Base-by-base conservation (phyloP, 2,329 filamentous ascomycete species). In the Coniochaeta sp. region DNA sequence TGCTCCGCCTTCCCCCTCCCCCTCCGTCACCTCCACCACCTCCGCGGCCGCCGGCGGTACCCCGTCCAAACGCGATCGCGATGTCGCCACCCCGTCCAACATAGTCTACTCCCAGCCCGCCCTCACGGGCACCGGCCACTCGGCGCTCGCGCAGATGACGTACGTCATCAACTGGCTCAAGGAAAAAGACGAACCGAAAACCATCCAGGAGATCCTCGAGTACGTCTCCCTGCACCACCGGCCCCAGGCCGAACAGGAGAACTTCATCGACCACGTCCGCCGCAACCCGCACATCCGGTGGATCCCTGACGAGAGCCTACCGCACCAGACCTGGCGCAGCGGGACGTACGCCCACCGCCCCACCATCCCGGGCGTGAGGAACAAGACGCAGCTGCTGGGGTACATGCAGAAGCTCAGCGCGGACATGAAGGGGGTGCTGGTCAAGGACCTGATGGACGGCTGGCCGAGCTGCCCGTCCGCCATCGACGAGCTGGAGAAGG, bases 401-500 rank as follows among this genome's bases (percentile, higher is more conserved):
- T 87, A 89, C 64, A 80, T 99, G 28, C 91, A 96, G 70, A 77
- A 79, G 51, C 91, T 91, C 69, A 83, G 82, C 50, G n/a, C n/a
- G n/a, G 91, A 91, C 53, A 88, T 89, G 1, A 83, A 86, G 57
- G 90, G 89, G 12, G 81, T 97, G 51, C 79, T 78, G 32, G 89
- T 97, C 56, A 91, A 90, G 67, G 91, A 96, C 61, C 79, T 99
- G 55, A 95, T 96, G 70, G 94, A 99, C 66, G 94, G 94, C 56
- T 99, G 94, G 94, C 84, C 86, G 22, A 85, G 86, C 61, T 95
- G 90, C 63, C 84, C 91, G 55, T 81, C 86, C 18, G 81, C 87
- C 9, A 87, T 99, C 65, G 81, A 87, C 56, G 76, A 81, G 59
- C 78, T 99, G 49, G 92, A 96, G 72, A 71, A 71, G 35, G 81